Conservation (phyloP, 345 rosid genomes). For the Salix brachista region DNA sequence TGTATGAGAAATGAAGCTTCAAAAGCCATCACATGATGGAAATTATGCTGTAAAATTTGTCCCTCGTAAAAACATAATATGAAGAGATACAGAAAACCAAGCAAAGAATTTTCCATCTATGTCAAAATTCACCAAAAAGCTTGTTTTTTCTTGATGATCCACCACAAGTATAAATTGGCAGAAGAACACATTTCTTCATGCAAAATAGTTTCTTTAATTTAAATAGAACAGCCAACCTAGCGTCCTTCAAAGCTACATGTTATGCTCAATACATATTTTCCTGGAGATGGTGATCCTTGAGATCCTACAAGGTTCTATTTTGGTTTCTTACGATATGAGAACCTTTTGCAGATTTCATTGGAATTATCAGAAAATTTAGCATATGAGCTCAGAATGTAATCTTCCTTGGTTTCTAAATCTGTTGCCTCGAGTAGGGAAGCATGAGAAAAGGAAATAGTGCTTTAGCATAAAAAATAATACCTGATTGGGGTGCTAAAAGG, state of each 20-base stretch:
- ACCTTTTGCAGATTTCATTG: neutral
- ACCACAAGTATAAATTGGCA: neutral
- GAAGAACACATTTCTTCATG: neutral
- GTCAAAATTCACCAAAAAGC: neutral
- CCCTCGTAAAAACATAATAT: neutral
- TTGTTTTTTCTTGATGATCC: neutral
- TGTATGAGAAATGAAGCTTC: neutral
- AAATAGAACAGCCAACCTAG: neutral
- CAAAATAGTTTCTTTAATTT: neutral
- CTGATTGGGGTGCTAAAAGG: slow-evolving; percentile 12
- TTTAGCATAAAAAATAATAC: neutral
- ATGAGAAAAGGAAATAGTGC: neutral
- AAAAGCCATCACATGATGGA: neutral
- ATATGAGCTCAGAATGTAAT: neutral
- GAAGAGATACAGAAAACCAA: neutral
- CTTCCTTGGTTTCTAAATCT: neutral
- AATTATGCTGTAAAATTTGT: neutral
- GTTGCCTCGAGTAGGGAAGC: neutral
- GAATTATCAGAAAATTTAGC: neutral
- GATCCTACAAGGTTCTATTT: neutral
- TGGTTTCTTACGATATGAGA: neutral
- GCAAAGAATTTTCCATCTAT: neutral
- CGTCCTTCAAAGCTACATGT: neutral
- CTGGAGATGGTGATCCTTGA: neutral
- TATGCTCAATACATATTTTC: neutral